Base-by-base conservation (phyloP, 805 yeast species). In the Jamesozyma hellenica region DNA sequence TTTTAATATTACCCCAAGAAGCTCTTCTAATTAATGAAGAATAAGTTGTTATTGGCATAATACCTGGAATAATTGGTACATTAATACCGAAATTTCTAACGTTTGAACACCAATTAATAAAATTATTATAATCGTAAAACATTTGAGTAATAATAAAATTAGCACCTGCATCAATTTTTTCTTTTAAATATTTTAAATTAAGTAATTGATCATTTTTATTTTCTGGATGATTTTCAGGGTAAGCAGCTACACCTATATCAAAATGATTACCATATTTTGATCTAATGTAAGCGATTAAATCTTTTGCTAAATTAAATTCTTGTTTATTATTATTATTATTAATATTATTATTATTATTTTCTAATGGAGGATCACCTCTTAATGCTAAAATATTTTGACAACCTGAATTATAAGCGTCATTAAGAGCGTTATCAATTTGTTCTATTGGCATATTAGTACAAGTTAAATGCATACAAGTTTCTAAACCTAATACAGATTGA, bases 31-130 rank as follows among this genome's bases (percentile, higher is more conserved):
- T 62, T 59, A 92, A 92, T 3, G 95, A 77, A 19, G 94, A 82
- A 63, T 90, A 88, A 3, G 96, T 85, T n/a, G 94, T 79, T 42
- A 92, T 88, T 17, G 98, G 98, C 98, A 92, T 92, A 61, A 92
- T 87, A 12, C 98, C 98, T 1, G 98, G 98, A 43, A 92, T 80
- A 48, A 92, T 83, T 23, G 97, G 97, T 39, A 84, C 77, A 30
- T 69, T 68, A 47, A 92, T 73, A 17, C 95, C 96, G 17, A 67
- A 66, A 17, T 70, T 76, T 49, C 90, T 74, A 40, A 90, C 72
- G 43, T 67, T 63, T 15, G 68, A 60, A 52, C 92, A 85, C 98
- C 98, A 92, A 11, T 62, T 52, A 42, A 92, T 72, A 61, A 90
- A 92, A 43, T 72, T 73, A 35, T 88, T 95, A 11, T 72, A 92